phyloP scores from a whole-genome alignment of 2,329 filamentous ascomycete species.

The Paradendryphiella salina region DNA sequence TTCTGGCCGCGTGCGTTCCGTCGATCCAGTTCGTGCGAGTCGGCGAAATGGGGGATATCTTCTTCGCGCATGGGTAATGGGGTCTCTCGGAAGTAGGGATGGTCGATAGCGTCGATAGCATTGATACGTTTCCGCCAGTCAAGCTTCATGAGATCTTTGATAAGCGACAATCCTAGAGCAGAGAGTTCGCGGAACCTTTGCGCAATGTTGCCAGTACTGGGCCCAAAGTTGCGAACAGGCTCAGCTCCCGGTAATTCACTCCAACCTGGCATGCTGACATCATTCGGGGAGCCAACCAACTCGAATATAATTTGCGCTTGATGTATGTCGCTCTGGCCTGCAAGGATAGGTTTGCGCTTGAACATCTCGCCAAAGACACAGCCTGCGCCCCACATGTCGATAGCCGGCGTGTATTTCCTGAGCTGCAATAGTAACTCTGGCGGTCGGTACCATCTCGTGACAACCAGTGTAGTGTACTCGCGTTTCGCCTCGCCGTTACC shows the following conservation, averaged over 20 bases:
- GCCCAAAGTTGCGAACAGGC: conserved; percentile 65
- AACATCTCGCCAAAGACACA: conserved; percentile 99
- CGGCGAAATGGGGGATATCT: conserved; percentile 88
- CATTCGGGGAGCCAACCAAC: conserved; percentile 84
- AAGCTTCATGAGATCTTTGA: conserved; percentile 80
- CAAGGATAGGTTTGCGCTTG: conserved; percentile 85
- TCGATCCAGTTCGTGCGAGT: conserved; percentile 94
- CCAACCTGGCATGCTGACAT: conserved; percentile 93
- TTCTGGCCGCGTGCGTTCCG: conserved; percentile 87
- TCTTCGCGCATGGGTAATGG: conserved; percentile 80
- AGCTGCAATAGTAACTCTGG: conserved; percentile 89
- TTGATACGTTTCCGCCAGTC: conserved; percentile 91
- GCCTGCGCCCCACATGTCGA: conserved; percentile 98
- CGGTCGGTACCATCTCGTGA: conserved; percentile 95
- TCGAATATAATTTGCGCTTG: conserved; percentile 95
- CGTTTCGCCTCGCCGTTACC: conserved; percentile 82
- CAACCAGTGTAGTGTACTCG: conserved; percentile 95
- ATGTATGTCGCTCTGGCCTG: conserved; percentile 84
- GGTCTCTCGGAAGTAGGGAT: conserved; percentile 82
- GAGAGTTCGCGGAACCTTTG: conserved; percentile 76
- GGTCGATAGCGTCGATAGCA: conserved; percentile 88
- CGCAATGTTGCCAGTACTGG: conserved; percentile 66
- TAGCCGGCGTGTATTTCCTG: conserved; percentile 91
- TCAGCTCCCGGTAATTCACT: conserved; percentile 79
- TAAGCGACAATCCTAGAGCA: conserved; percentile 72